Percentiles rank a stretch among this genome's conserved stretches.
Evolutionary conservation across 148 eudicot species (phyloP).

Genomic region (Rheum nobile): DNA sequence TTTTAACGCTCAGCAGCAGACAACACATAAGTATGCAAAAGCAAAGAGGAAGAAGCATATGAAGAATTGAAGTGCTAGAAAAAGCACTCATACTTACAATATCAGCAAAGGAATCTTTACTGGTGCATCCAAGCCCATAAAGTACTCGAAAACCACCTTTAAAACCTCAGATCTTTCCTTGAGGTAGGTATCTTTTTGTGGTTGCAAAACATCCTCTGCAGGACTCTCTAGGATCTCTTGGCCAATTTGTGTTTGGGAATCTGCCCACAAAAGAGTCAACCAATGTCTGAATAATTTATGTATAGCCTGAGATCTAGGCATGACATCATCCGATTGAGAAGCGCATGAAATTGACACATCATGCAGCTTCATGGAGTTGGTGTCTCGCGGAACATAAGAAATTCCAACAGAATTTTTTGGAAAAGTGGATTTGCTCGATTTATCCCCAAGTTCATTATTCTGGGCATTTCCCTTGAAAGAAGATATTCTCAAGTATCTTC

Average conservation of each 20-base stretch:
- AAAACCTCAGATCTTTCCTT: conserved; percentile 35
- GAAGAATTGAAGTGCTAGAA: conserved; percentile 12
- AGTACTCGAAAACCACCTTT: conserved; percentile 46
- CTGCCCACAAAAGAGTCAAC: conserved; percentile 52
- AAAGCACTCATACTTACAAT: conserved; percentile 53
- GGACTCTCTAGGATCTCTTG: conserved; percentile 31
- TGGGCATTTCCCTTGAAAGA: conserved; percentile 56
- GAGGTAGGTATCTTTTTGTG: conserved; percentile 17
- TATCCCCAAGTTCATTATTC: conserved; percentile 33
- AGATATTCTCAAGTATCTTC: conserved; percentile 40
- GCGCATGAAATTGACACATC: conserved; percentile 34
- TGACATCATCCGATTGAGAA: conserved; percentile 25
- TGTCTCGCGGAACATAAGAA: conserved; percentile 38
- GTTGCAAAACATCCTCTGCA: conserved; percentile 20
- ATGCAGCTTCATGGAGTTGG: conserved; percentile 27
- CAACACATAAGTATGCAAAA: background rate
- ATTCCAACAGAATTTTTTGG: conserved; percentile 35
- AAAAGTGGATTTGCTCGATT: conserved; percentile 32
- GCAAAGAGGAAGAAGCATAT: background rate
- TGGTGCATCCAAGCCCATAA: conserved; percentile 70
- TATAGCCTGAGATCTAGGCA: conserved; percentile 40
- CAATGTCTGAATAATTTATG: conserved; percentile 55
- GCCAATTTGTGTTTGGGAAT: conserved; percentile 22
- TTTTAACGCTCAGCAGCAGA: background rate
- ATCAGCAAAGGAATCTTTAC: conserved; percentile 58